Base-by-base conservation (phyloP, 2,329 filamentous ascomycete species). In the Alternaria longipes region DNA sequence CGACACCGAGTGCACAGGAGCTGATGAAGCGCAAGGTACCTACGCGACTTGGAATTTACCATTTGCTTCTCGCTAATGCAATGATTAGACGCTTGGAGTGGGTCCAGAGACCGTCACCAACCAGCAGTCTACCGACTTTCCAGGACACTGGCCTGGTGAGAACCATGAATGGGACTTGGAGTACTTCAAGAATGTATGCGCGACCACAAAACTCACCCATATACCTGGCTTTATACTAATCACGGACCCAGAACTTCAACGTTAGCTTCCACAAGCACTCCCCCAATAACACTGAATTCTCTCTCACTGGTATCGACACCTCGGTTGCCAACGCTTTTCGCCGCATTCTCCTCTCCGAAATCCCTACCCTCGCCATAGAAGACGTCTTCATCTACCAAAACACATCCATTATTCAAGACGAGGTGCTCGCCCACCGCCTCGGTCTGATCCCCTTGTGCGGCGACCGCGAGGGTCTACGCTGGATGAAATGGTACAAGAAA, bases 341-440 rank as follows among this genome's bases (percentile, higher is more conserved):
- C 63, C 93, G 95, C 72, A 98, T 98, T 73, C 86, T 98, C 73
- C 91, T 99, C 79, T 87, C 94, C 69, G 96, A 99, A 83, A 91
- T 99, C 54, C 93, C 94, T 18, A 95, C 93, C 2, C 86, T 99
- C 46, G 95, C 96, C 69, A 94, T 99, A 74, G 95, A 99, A 84
- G 90, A 89, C 65, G 92, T 97, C 77, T 99, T 91, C 82, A 89
- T 98, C 66, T 87, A 92, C 78, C 96, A 97, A 84, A 99, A 99
- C 84, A 98, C 94, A 52, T 97, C 93, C 5, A 93, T 99, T 36
- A 95, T 99, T 74, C 94, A 98, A 79, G 95, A 99, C 77, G 95
- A 99, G 83, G 94, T 99, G 5, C 89, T 99, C 53, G 90, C 94
- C 16, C 92, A 95, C 78, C 87, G 95, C 45, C 85, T 99, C 32